These are phyloP conservation scores for Pseudocercospora ulei DNA, from an alignment of 2,329 filamentous ascomycete genomes.

Conservation along the genomic window DNA sequence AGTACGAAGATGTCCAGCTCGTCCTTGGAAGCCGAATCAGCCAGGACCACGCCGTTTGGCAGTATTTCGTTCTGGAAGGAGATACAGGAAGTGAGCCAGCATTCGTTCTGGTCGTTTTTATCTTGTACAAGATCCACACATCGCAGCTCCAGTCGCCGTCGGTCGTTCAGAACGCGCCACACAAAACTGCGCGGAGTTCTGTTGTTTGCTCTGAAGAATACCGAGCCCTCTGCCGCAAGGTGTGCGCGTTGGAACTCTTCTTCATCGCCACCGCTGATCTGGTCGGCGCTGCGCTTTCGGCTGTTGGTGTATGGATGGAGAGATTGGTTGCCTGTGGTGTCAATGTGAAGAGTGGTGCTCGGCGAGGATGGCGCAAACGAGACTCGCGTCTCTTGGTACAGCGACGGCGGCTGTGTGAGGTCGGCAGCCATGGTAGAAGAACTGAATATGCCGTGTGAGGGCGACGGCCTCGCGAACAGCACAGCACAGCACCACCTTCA, in stretches of 20 bases:
- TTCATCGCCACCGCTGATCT: slow-evolving; percentile 52
- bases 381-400: slow-evolving; percentile 29
- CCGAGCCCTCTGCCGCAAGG: slow-evolving; percentile 66
- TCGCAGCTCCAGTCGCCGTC: slow-evolving; percentile 70
- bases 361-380: slow-evolving; percentile 22
- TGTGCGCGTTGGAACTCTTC: slow-evolving; percentile 61
- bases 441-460: too few relatives aligned
- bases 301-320: slow-evolving; percentile 52
- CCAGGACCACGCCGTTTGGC: slow-evolving; percentile 68
- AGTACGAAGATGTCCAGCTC: slow-evolving; percentile 69
- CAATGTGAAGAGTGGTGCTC: slow-evolving; percentile 56
- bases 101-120: slow-evolving; percentile 27
- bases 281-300: slow-evolving; percentile 34
- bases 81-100: slow-evolving; percentile 62
- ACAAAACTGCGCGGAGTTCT: slow-evolving; percentile 74
- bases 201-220: slow-evolving; percentile 73
- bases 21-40: slow-evolving; percentile 69
- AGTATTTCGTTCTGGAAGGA: slow-evolving; percentile 72
- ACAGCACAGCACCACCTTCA: too few relatives aligned
- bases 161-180: slow-evolving; percentile 78
- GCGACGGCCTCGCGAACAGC: too few relatives aligned
- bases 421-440: slow-evolving; percentile 12
- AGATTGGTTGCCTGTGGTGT: slow-evolving; percentile 51
- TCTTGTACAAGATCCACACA: slow-evolving; percentile 68
- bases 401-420: slow-evolving; percentile 17